Base-by-base conservation (phyloP, 176 grass and related monocot genomes). In the Cymbopogon citratus region DNA sequence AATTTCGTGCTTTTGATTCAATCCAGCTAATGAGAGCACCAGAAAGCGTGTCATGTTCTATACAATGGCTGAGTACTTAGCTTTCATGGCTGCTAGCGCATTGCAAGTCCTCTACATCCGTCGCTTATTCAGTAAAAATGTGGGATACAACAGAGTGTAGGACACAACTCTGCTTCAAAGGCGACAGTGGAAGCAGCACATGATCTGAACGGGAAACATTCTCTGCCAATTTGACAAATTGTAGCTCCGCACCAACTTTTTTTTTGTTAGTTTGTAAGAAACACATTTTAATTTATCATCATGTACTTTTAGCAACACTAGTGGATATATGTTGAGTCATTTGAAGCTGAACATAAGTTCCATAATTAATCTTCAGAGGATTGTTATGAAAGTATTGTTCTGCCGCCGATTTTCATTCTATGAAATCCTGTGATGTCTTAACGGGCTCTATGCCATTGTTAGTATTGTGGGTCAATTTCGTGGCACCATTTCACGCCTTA, bases 21-120 rank as follows among this genome's bases (percentile, higher is more conserved):
- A 77, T 89, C 74, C 87, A 99, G 96, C 96, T 62, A 99, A 99
- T 63, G 92, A 99, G 89, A 99, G 96, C 85, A 99, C 96, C n/a
- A 93, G 92, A 88, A 80, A 72, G 71, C 90, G 96, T 6, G 87
- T 99, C 45, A 88, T 91, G 75, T 88, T 99, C 72, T 99, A 99
- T 78, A 95, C 96, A 2, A 64, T 95, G 44, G 86, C 76, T 0
- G 96, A 99, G 80, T 99, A 99, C 46, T 14, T 93, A 56, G 93
- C 93, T 28, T 82, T 99, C 48, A 90, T 92, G 74, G 85, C 69
- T 4, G 92, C 92, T 6, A 99, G 96, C 13, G 85, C 87, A 2
- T 88, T 99, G 80, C 96, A 99, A 71, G 92, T 95, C 6, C 35
- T 87, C 85, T 99, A 95, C 85, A 93, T 99, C 63, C 96, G 92